Evolutionary conservation across 805 yeast genomes (phyloP).

Genomic region (Metschnikowia vanudenii): DNA sequence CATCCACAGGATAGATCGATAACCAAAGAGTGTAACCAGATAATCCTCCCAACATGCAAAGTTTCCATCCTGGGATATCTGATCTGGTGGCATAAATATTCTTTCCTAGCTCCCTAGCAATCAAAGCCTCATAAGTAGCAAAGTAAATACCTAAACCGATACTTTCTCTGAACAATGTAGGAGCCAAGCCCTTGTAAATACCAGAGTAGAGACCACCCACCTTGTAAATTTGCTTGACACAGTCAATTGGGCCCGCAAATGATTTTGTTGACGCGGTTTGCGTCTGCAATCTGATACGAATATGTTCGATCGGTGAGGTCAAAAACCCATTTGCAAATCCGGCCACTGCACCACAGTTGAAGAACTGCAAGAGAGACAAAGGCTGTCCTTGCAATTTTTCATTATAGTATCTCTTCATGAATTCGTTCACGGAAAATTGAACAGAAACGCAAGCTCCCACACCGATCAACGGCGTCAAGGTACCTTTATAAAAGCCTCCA

Average conservation of each 20-base stretch:
- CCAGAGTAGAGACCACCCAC: slow-evolving; percentile 55
- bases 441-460: slow-evolving; percentile 97
- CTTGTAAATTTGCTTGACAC: slow-evolving; percentile 55
- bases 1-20: slow-evolving; percentile 83
- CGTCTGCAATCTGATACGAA: slow-evolving; percentile 91
- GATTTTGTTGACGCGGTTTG: slow-evolving; percentile 51
- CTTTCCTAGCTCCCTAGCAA: slow-evolving; percentile 58
- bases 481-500: slow-evolving; percentile 44
- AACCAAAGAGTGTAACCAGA: slow-evolving; percentile 93
- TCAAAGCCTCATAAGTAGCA: slow-evolving; percentile 84
- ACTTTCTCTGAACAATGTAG: slow-evolving; percentile 81
- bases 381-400: slow-evolving; percentile 43
- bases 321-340: slow-evolving; percentile 87
- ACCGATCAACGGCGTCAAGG: slow-evolving; percentile 46
- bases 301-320: slow-evolving; percentile 93
- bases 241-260: slow-evolving; percentile 73
- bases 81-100: slow-evolving; percentile 47
- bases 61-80: slow-evolving; percentile 85
- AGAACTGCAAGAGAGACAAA: slow-evolving; percentile 64
- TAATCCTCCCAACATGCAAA: slow-evolving; percentile 84
- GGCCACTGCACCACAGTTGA: slow-evolving; percentile 84
- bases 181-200: slow-evolving; percentile 75
- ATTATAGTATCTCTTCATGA: slow-evolving; percentile 78
- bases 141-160: slow-evolving; percentile 89
- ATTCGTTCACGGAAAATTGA: slow-evolving; percentile 93